Evolutionary conservation across 106 monocot species (phyloP).

Genomic region (Dendrobium huoshanense): DNA sequence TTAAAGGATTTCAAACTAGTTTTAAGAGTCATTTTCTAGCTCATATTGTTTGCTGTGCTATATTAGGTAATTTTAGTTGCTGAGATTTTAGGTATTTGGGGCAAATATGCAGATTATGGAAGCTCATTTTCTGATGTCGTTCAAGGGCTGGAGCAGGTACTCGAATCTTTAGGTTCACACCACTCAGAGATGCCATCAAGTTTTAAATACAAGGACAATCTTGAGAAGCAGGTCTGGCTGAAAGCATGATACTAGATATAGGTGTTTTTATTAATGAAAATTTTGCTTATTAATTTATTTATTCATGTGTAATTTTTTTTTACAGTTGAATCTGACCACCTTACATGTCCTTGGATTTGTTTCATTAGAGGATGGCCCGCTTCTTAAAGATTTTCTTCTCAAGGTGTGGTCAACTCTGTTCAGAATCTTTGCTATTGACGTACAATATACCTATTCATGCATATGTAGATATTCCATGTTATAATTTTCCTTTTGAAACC

Average conservation of each 20-base stretch:
- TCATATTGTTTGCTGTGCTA: background rate
- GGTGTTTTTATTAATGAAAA: background rate
- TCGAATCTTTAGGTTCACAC: conserved; percentile 61
- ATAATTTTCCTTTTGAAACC: background rate
- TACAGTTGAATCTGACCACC: conserved; percentile 62
- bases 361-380: conserved; percentile 50
- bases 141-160: conserved; percentile 67
- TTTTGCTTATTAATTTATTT: background rate
- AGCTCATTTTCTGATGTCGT: conserved; percentile 80
- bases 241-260: background rate
- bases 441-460: background rate
- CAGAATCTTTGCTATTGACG: background rate
- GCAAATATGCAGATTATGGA: conserved; percentile 75
- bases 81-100: background rate
- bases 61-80: background rate
- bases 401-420: conserved; percentile 40
- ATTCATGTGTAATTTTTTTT: conserved; percentile 2
- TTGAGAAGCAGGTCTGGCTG: conserved; percentile 74
- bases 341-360: conserved; percentile 80
- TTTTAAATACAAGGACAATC: conserved; percentile 74
- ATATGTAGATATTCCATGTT: background rate
- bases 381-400: conserved; percentile 66
- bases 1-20: background rate
- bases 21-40: background rate
- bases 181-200: conserved; percentile 36